Conservation (phyloP, 805 yeast species). For the Pichia californica region DNA sequence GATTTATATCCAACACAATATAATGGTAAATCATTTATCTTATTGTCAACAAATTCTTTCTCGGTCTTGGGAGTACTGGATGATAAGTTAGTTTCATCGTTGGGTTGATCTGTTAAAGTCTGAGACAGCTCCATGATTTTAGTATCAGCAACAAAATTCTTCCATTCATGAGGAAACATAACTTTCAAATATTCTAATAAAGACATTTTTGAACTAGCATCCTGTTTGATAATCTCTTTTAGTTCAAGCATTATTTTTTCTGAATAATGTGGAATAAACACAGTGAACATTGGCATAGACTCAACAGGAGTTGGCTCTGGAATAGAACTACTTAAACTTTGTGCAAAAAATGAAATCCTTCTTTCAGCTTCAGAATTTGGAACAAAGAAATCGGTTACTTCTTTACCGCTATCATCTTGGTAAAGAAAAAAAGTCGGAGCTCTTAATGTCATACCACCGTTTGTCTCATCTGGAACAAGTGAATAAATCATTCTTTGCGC, state of each 20-base stretch:
- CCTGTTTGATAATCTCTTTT: constrained; percentile 42
- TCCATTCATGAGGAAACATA: constrained; percentile 74
- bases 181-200: constrained; percentile 74
- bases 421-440: constrained; percentile 42
- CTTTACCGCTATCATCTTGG: constrained; percentile 41
- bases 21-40: constrained; percentile 59
- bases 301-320: constrained; percentile 43
- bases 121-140: constrained; percentile 38
- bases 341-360: constrained; percentile 48
- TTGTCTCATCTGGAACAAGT: constrained; percentile 47
- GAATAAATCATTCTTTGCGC: constrained; percentile 29
- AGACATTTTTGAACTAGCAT: constrained; percentile 41
- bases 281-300: constrained; percentile 46
- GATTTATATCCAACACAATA: constrained; percentile 68
- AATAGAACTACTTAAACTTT: constrained; percentile 41
- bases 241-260: constrained; percentile 41
- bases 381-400: constrained; percentile 34
- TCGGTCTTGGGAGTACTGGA: constrained; percentile 30
- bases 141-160: constrained; percentile 68
- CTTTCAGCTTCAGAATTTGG: constrained; percentile 46
- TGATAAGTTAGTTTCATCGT: neutral
- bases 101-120: neutral
- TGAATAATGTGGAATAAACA: constrained; percentile 45
- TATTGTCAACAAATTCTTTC: constrained; percentile 32
- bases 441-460: constrained; percentile 28